Evolutionary conservation across 495 filamentous ascomycete genomes (phyloP), one percentile per base, ranked within the genome.

Genomic region (Aspergillus conjunctus): DNA sequence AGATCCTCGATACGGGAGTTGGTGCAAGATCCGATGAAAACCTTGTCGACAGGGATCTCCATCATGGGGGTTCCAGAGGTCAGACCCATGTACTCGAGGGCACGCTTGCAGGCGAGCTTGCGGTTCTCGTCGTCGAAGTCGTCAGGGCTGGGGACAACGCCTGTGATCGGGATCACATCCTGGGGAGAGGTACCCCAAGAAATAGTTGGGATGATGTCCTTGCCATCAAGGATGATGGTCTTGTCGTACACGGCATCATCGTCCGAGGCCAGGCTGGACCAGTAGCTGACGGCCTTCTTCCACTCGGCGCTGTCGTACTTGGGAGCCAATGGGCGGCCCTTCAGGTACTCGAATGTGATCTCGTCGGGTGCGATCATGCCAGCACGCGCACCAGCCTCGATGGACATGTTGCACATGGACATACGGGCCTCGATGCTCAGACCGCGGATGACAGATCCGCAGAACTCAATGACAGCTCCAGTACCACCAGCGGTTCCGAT

Each of bases 351-450:
- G 68, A 97, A 93, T 6, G 94, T 98, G 46, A 81, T 90, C 73
- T 96, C 88, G 62, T 98, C 94, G 3, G 94, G 94, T 26, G 94
- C 94, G 57, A 98, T 87, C 91, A 98, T 93, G 60, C 94, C 94
- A 58, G 94, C 93, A 79, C 94, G 84, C 41, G 94, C 94, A 77
- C 94, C 94, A 59, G 79, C 94, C 80, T 98, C 94, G 71, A 98
- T 97, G n/a, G 93, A 92, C 94, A 98, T 98, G 80, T 98, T 98
- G 78, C 94, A 98, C 71, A 98, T 94, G 57, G 91, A 96, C 93
- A 98, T 98, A 68, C 94, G 88, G 39, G 94, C 94, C 73, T 98
- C 94, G 85, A 98, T 97, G 77, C 91, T 96, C 65, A 98, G 80
- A 43, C 75, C 76, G 62, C 91, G 85, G 69, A 98, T 97, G 54